Evolutionary conservation across 345 rosid genomes (phyloP), one percentile per base, ranked within the genome.

Genomic region (Camelina laxa): DNA sequence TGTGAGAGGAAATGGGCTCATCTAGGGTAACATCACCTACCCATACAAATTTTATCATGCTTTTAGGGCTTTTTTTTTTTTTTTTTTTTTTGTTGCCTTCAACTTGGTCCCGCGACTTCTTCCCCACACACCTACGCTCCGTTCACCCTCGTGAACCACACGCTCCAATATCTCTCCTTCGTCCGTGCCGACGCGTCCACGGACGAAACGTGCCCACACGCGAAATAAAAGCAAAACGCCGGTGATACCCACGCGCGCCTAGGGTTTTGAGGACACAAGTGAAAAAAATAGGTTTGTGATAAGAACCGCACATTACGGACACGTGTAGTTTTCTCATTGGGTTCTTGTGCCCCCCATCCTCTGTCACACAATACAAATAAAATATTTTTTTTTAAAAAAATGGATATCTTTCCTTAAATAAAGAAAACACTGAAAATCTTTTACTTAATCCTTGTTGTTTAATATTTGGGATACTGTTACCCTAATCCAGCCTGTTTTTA

Each of bases 251-350:
- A 79, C 82, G 67, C 82, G 67, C 75, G 39, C 82, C 83, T 85
- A 84, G 91, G 96, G 89, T 86, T 88, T 87, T 65, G 9, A 49
- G 71, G 66, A 53, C 79, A 45, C 69, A 72, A 63, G 56, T 50
- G 56, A 50, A 54, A 83, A 33, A 33, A 6, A 33, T 6, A 80
- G 75, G 36, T 33, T 70, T 72, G 85, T 80, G 89, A 88, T 87
- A 82, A 90, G 91, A 85, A 80, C 83, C 92, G 84, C 89, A 85
- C 79, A 72, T 69, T 22, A 33, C 19, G 36, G 69, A 60, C 87
- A 88, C 87, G 85, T 82, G 90, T 77, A 0, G 0, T 0, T 0
- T 7, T 50, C 0, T 60, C 4, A 76, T 81, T 84, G 83, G 87
- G 0, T 21, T 3, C 7, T 16, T 67, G 10, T 62, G 59, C 60